Percentiles rank a stretch among this genome's conserved stretches.
These are phyloP conservation scores for Priceomyces melissophilus DNA, from an alignment of 805 yeast genomes.

Conservation along the genomic window DNA sequence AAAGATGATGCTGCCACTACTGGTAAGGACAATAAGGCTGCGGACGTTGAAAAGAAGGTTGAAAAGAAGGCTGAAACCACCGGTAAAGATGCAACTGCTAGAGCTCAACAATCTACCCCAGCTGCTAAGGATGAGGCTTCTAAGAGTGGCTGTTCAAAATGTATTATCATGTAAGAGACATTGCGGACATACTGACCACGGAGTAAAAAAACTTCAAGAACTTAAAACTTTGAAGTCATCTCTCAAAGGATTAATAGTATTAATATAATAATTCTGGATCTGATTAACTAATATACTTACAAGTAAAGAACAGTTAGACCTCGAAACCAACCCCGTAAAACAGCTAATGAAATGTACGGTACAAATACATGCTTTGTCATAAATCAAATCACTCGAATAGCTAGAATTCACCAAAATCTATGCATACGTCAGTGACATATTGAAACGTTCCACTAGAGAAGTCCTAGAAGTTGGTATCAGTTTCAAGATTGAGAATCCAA, in stretches of 20 bases:
- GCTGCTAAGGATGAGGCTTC: constrained; percentile 13
- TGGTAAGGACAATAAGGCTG: constrained; percentile 4
- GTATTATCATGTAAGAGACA: constrained; percentile 14
- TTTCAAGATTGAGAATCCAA: constrained; percentile 1
- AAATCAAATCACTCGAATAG: no score
- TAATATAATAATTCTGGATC: no score
- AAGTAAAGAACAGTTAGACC: no score
- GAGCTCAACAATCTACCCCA: constrained; percentile 11
- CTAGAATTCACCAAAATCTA: no score
- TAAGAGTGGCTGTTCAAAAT: constrained; percentile 10
- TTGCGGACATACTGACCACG: no score
- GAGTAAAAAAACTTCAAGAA: no score
- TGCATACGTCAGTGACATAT: constrained; percentile 3
- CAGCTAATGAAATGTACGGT: no score
- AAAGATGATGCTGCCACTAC: constrained; percentile 2
- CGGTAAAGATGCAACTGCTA: constrained; percentile 1
- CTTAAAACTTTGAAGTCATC: no score
- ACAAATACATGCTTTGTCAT: no score
- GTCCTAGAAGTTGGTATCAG: constrained; percentile 1
- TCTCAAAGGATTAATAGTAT: no score
- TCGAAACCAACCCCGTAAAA: no score
- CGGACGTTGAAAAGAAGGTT: constrained; percentile 9
- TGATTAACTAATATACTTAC: no score
- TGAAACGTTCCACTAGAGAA: constrained; percentile 6
- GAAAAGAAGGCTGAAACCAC: background rate